Evolutionary conservation across 2,329 filamentous ascomycete species (phyloP).

Genomic region (Clonostachys byssicola): DNA sequence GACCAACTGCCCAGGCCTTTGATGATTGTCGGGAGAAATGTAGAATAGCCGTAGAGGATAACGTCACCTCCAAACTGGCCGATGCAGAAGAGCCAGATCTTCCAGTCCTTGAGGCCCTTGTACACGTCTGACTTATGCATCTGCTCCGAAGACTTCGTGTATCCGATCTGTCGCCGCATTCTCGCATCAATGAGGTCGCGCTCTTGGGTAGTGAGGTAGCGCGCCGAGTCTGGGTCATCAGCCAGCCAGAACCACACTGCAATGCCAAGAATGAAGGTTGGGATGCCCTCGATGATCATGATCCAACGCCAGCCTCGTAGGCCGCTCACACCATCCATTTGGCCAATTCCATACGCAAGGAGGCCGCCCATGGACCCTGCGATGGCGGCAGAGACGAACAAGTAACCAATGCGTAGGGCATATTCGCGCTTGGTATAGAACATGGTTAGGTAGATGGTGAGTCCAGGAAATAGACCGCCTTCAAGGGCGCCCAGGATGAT

Average conservation of each 20-base stretch:
- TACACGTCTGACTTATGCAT: constrained; percentile 49
- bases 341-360: constrained; percentile 22
- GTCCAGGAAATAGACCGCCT: constrained; percentile 37
- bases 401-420: constrained; percentile 32
- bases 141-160: constrained; percentile 16
- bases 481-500: constrained; percentile 40
- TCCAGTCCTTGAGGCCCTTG: constrained; percentile 56
- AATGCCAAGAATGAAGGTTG: constrained; percentile 23
- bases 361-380: constrained; percentile 19
- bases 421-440: constrained; percentile 52
- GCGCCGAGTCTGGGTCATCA: constrained; percentile 39
- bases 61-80: constrained; percentile 59
- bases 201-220: constrained; percentile 50
- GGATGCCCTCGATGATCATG: constrained; percentile 43
- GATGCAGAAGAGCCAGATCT: constrained; percentile 57
- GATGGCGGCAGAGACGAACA: constrained; percentile 35
- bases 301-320: constrained; percentile 47
- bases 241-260: constrained; percentile 19
- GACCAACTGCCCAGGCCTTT: constrained; percentile 45
- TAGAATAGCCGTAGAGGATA: constrained; percentile 59
- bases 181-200: constrained; percentile 23
- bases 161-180: constrained; percentile 18
- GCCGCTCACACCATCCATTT: constrained; percentile 26
- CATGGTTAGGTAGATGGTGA: constrained; percentile 33
- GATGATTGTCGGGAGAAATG: constrained; percentile 65